Evolutionary conservation across 2,329 filamentous ascomycete genomes (phyloP).

Genomic region (Trichoderma polysporum): DNA sequence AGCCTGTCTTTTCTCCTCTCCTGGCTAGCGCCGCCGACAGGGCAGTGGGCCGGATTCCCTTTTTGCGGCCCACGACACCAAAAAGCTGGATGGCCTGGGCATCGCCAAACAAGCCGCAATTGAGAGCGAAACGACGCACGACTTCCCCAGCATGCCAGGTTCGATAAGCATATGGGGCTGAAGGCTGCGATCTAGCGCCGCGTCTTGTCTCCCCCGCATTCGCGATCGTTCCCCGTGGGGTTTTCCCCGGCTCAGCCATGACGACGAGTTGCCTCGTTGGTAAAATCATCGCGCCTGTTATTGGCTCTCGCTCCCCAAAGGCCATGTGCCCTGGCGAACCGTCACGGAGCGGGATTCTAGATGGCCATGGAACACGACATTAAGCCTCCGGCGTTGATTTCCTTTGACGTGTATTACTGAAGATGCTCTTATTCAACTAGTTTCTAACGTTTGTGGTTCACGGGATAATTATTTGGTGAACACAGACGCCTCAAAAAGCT

Average conservation of each 20-base stretch:
- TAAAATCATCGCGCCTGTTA: background rate
- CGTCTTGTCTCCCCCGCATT: slow-evolving; percentile 16
- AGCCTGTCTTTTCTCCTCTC: background rate
- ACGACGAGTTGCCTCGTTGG: background rate
- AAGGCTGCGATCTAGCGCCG: slow-evolving; percentile 12
- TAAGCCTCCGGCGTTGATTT: background rate
- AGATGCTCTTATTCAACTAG: background rate
- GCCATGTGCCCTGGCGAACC: background rate
- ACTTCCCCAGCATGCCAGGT: slow-evolving; percentile 7
- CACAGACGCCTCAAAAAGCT: background rate
- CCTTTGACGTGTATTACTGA: background rate
- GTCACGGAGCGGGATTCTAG: background rate
- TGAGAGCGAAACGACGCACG: background rate
- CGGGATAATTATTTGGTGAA: background rate
- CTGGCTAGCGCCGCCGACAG: slow-evolving; percentile 7
- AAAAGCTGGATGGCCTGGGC: background rate
- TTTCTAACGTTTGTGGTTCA: background rate
- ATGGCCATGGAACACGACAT: background rate
- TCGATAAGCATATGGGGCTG: slow-evolving; percentile 19
- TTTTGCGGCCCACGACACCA: slow-evolving; percentile 19
- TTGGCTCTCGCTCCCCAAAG: background rate
- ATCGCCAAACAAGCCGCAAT: slow-evolving; percentile 17
- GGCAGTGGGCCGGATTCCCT: background rate
- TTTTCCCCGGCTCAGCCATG: background rate
- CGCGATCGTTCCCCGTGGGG: slow-evolving; percentile 17